Evolutionary conservation across 2,329 filamentous ascomycete species (phyloP), one percentile per base, ranked within the genome.

Genomic region (Dendrostoma leiphaemia): DNA sequence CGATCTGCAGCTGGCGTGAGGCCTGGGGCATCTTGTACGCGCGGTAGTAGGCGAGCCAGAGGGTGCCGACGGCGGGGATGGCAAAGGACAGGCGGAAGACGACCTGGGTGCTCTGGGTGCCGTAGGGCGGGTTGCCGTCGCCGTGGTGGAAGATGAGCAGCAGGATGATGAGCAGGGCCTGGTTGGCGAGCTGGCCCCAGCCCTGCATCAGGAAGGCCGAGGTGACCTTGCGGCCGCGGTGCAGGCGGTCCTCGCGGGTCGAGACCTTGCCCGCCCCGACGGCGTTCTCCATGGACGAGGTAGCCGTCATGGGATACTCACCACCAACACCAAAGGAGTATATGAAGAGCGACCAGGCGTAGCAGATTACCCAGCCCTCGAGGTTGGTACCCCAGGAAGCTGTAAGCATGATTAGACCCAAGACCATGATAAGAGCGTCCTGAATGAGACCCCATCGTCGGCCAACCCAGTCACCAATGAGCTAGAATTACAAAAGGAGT

Each of bases 181-280:
- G 93, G 82, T 97, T 97, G 77, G 90, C 79, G 70, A 96, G 90
- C 72, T 97, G 93, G 61, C 93, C 93, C 93, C 93, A 97, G 51
- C 93, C 93, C 74, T 97, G 93, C 93, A 97, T 97, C 73, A 97
- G 74, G 78, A 97, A 97, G 55, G 93, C 92, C 71, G 88, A 91
- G 61, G 91, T 96, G 69, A 97, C 93, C 72, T 96, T 96, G 67
- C 93, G 90, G 60, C 93, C 93, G 74, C 93, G 91, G 77, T 97
- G 93, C 50, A 97, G 85, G 69, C 93, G 90, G 70, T 97, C 93
- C 51, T 96, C 91, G 59, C 87, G 88, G 55, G 91, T 96, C 6
- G 93, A 97, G 51, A 96, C 75, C 70, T 88, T 92, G 59, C 93
- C 92, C 34, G 90, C 75, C n/a, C 89, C 85, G 43, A 92, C 88